A percentile compares a stretch with the other conserved stretches of the same genome.
These are phyloP conservation scores for Neurospora intermedia DNA, from an alignment of 495 filamentous ascomycete genomes.

Conservation along the genomic window DNA sequence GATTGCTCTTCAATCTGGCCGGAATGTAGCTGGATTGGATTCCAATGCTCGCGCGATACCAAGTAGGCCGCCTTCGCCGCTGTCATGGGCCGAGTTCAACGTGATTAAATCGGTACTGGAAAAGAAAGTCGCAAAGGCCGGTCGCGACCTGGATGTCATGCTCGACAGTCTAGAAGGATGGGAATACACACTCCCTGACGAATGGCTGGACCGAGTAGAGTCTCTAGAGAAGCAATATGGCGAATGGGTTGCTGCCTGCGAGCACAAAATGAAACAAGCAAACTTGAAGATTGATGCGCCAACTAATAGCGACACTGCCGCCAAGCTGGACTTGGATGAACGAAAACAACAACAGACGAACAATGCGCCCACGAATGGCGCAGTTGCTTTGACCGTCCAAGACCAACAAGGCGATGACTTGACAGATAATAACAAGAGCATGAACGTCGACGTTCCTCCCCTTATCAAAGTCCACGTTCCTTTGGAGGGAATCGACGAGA, in stretches of 20 bases:
- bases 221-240: conserved; percentile 67
- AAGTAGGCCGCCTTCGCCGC: conserved; percentile 11
- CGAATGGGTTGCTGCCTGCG: conserved; percentile 51
- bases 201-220: conserved; percentile 82
- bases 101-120: conserved; percentile 54
- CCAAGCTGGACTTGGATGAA: background rate
- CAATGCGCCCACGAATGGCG: background rate
- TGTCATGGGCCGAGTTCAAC: conserved; percentile 46
- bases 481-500: background rate
- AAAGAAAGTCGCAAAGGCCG: conserved; percentile 57
- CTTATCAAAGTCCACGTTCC: background rate
- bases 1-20: conserved; percentile 50
- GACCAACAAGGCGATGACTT: background rate
- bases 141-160: conserved; percentile 66
- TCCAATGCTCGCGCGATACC: conserved; percentile 1
- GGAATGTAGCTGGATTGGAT: conserved; percentile 42
- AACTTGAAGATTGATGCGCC: conserved; percentile 15
- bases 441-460: background rate
- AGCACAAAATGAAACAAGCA: conserved; percentile 27
- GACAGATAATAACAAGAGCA: background rate
- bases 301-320: background rate
- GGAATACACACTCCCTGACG: conserved; percentile 71
- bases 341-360: background rate
- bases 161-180: conserved; percentile 76
- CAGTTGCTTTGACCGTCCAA: background rate